Percentiles rank a stretch among this genome's conserved stretches.
Evolutionary conservation across 352 stramenopile genomes (phyloP).

Genomic region (Phytophthora podocarpi): DNA sequence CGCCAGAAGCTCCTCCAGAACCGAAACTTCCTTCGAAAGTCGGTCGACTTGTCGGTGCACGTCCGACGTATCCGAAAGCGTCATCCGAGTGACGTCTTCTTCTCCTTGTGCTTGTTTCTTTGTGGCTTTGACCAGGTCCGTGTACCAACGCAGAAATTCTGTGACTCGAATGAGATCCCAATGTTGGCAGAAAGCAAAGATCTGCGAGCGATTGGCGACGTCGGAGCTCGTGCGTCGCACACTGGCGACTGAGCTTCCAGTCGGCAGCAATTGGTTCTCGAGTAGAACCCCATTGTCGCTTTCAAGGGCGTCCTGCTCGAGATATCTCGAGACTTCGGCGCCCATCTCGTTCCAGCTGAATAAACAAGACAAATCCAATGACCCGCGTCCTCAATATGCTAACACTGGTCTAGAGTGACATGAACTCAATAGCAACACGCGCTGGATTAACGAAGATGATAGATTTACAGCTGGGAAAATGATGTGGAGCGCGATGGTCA

Average conservation of each 20-base stretch:
- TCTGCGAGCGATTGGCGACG: constrained; percentile 47
- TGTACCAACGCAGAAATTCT: constrained; percentile 70
- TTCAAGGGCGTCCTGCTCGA: constrained; percentile 47
- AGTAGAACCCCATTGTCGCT: constrained; percentile 51
- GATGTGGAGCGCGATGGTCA: background rate
- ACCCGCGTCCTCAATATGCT: too few relatives aligned
- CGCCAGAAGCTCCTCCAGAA: constrained; percentile 40
- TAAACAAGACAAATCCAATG: background rate
- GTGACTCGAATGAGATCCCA: constrained; percentile 59
- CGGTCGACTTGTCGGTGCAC: constrained; percentile 40
- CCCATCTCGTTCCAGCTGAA: constrained; percentile 37
- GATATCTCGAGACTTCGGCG: constrained; percentile 43
- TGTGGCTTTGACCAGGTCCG: constrained; percentile 33
- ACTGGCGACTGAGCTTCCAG: background rate
- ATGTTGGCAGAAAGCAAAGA: constrained; percentile 65
- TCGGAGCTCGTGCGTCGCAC: constrained; percentile 44
- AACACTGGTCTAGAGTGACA: background rate
- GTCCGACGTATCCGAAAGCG: constrained; percentile 25
- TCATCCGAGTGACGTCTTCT: background rate
- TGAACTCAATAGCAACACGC: background rate
- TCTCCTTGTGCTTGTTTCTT: constrained; percentile 13
- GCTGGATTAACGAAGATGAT: background rate
- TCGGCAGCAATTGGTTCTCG: constrained; percentile 29
- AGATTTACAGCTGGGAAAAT: too few relatives aligned
- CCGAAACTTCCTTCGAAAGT: constrained; percentile 36